Evolutionary conservation across 2,329 filamentous ascomycete genomes (phyloP).

Genomic region (Calonectria montana): DNA sequence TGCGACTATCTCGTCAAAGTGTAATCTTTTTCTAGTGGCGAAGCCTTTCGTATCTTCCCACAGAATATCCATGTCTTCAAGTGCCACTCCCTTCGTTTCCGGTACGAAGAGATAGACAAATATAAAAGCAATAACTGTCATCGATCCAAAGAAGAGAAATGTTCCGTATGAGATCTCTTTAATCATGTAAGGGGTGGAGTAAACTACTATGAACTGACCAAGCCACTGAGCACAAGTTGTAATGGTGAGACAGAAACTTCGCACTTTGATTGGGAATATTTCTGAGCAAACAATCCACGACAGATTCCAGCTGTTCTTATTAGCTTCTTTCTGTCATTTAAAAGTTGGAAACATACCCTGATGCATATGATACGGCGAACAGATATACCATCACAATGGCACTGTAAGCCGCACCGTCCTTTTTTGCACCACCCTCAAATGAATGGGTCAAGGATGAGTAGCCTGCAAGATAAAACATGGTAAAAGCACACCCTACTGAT

Average conservation of each 20-base stretch:
- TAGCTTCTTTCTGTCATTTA: neutral
- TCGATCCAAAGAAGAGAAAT: constrained; percentile 31
- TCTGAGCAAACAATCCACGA: constrained; percentile 39
- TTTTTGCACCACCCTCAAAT: constrained; percentile 19
- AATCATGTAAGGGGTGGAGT: constrained; percentile 46
- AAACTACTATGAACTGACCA: constrained; percentile 45
- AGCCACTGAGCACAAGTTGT: constrained; percentile 46
- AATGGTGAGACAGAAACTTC: constrained; percentile 42
- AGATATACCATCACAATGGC: constrained; percentile 30
- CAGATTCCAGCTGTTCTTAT: constrained; percentile 21
- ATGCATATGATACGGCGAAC: constrained; percentile 23
- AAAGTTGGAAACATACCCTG: neutral
- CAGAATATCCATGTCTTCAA: constrained; percentile 44
- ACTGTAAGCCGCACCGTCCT: constrained; percentile 22
- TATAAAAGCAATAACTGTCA: constrained; percentile 23
- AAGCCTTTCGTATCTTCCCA: constrained; percentile 25
- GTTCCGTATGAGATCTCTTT: constrained; percentile 27
- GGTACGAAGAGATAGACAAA: constrained; percentile 34
- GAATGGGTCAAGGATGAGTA: constrained; percentile 26
- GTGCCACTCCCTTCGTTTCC: constrained; percentile 39
- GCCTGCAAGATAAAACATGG: constrained; percentile 29
- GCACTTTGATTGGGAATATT: constrained; percentile 43
- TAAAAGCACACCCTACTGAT: constrained; percentile 19
- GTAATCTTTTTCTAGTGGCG: constrained; percentile 1
- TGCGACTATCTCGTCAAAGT: constrained; percentile 7